Base-by-base conservation (phyloP, 1,284 basidiomycete genomes). In the Tilletia indica region DNA sequence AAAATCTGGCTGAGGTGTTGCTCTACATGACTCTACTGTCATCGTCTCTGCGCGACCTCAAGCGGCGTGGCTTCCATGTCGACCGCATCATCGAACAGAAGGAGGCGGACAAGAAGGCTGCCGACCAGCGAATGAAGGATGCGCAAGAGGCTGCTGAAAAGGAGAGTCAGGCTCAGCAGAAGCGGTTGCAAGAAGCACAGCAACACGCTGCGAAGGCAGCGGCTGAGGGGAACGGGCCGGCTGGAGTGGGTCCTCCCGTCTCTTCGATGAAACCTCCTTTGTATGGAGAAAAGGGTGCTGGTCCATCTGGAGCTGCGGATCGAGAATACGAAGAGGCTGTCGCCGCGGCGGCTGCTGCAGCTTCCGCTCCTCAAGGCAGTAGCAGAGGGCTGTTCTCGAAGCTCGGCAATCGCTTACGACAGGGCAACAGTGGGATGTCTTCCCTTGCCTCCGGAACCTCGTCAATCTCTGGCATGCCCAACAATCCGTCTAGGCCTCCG, bases 21-120 rank as follows among this genome's bases (percentile, higher is more conserved):
- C 85, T 98, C 14, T 92, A 97, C 80, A 93, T 93, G 89, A 96
- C 93, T 0, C 93, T 99, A 64, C 88, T 99, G 12, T 93, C 93
- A 0, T 97, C 94, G 0, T 92, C 95, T 72, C 86, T 98, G 63
- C 88, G 89, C 74, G 90, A 92, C 1, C 86, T 99, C 70, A 92
- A 91, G 82, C 87, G 94, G 70, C 88, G 95, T 74, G 94, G 94
- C 0, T 76, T 82, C 69, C 72, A 80, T 91, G 94, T 97, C 68
- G 94, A 97, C 82, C 89, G 95, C 68, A 96, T 98, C 72, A 86
- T 97, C 68, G 90, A 91, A 73, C 91, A 93, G 78, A 92, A 95
- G 78, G 88, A 89, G 78, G 90, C 90, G 12, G 90, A 94, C 71
- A 87, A 88, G 42, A 87, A 91, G 69, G 89, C 90, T 0, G 86